Conservation (phyloP, 495 filamentous ascomycete genomes). For the Podospora bellae-mahoneyi region DNA sequence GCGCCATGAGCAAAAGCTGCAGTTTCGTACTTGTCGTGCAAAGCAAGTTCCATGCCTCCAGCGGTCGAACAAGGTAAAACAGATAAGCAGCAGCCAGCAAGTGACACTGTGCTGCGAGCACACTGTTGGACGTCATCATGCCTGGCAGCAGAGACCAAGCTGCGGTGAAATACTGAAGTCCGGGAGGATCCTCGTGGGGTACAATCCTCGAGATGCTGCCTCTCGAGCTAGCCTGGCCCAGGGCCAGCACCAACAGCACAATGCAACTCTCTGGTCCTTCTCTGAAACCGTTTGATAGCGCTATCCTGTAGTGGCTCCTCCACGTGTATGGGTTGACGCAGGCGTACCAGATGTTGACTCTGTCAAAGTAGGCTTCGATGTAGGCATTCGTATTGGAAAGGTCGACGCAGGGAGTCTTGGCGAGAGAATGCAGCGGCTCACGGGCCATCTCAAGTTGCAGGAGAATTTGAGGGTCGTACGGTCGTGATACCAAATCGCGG, state of each 20-base stretch:
- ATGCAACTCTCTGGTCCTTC: conserved; percentile 78
- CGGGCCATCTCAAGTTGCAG: conserved; percentile 79
- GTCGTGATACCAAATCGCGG: conserved; percentile 67
- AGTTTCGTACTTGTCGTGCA: conserved; percentile 77
- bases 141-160: conserved; percentile 74
- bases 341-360: conserved; percentile 81
- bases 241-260: conserved; percentile 72
- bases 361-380: conserved; percentile 71
- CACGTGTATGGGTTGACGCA: conserved; percentile 81
- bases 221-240: conserved; percentile 65
- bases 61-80: conserved; percentile 74
- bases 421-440: conserved; percentile 64
- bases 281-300: conserved; percentile 67
- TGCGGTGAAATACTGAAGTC: conserved; percentile 74
- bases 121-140: conserved; percentile 74
- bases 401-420: conserved; percentile 60
- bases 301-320: conserved; percentile 69
- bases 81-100: conserved; percentile 75
- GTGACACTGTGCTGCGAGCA: conserved; percentile 73
- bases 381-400: conserved; percentile 70
- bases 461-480: conserved; percentile 73
- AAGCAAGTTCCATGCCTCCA: conserved; percentile 79
- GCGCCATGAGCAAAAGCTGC: conserved; percentile 69
- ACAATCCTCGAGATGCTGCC: conserved; percentile 71
- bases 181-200: conserved; percentile 68